phyloP scores from a whole-genome alignment of 768 basidiomycete species.

The Pholiota conissans region DNA sequence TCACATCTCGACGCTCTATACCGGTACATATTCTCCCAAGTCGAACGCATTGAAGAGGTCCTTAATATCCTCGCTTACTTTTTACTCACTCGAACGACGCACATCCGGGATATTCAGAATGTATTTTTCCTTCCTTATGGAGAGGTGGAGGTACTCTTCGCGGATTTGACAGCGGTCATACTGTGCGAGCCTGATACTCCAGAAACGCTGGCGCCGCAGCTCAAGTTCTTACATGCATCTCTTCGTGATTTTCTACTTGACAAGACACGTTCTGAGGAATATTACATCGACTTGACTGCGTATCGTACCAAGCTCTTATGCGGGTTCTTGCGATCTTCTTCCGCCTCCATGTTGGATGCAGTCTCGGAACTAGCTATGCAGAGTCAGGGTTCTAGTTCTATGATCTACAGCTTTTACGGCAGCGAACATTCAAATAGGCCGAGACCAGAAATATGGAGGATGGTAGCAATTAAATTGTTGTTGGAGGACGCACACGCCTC shows the following conservation, averaged over 20 bases:
- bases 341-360: background rate
- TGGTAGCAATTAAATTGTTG: background rate
- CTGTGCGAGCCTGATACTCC: background rate
- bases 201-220: background rate
- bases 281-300: background rate
- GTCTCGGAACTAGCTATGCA: background rate
- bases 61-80: background rate
- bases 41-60: background rate
- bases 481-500: background rate
- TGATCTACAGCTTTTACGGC: too few relatives aligned
- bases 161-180: background rate
- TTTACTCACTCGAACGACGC: background rate
- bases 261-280: background rate
- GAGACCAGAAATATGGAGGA: background rate
- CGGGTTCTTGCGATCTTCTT: background rate
- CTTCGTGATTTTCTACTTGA: constrained; percentile 2
- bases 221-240: constrained; percentile 1
- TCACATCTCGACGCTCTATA: background rate
- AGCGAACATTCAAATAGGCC: background rate
- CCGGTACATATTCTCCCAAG: background rate
- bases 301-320: background rate
- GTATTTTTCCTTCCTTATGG: background rate
- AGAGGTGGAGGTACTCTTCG: background rate
- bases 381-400: too few relatives aligned
- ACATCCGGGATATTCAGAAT: background rate